Conservation (phyloP, 148 eudicot species). For the Amaranthus palmeri region DNA sequence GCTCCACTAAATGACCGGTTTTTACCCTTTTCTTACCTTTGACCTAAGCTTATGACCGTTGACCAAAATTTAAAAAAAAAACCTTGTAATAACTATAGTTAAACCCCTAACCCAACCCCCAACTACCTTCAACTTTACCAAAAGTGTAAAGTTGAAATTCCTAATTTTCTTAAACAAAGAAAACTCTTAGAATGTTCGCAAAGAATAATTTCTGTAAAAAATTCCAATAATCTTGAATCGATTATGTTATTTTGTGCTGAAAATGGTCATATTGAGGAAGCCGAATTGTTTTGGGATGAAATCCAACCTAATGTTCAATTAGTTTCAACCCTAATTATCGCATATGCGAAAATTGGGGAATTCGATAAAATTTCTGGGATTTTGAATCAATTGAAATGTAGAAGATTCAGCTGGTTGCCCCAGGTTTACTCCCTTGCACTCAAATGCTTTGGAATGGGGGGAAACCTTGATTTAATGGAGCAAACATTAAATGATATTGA, state of each 20-base stretch:
- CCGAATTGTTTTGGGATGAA: constrained; percentile 55
- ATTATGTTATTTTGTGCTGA: constrained; percentile 50
- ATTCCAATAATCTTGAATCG: constrained; percentile 26
- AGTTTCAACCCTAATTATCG: constrained; percentile 42
- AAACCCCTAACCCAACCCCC: too few species aligned
- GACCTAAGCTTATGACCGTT: too few species aligned
- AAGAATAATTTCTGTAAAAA: constrained; percentile 7
- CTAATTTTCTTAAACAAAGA: not conserved
- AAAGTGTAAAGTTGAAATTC: not conserved
- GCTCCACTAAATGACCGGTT: too few species aligned
- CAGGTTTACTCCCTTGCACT: constrained; percentile 41
- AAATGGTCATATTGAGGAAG: constrained; percentile 40
- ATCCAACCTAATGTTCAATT: constrained; percentile 37
- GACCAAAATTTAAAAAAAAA: too few species aligned
- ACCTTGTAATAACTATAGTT: too few species aligned
- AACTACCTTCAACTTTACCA: too few species aligned
- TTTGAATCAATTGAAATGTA: constrained; percentile 43
- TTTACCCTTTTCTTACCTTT: too few species aligned
- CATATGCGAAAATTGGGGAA: constrained; percentile 38
- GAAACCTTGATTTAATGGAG: constrained; percentile 68
- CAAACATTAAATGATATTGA: constrained; percentile 49
- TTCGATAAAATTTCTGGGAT: constrained; percentile 41
- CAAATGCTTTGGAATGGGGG: constrained; percentile 63
- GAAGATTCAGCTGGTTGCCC: constrained; percentile 40
- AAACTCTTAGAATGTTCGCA: not conserved